phyloP scores from a whole-genome alignment of 129 eudicot genomes.

The Pulicaria dysenterica region DNA sequence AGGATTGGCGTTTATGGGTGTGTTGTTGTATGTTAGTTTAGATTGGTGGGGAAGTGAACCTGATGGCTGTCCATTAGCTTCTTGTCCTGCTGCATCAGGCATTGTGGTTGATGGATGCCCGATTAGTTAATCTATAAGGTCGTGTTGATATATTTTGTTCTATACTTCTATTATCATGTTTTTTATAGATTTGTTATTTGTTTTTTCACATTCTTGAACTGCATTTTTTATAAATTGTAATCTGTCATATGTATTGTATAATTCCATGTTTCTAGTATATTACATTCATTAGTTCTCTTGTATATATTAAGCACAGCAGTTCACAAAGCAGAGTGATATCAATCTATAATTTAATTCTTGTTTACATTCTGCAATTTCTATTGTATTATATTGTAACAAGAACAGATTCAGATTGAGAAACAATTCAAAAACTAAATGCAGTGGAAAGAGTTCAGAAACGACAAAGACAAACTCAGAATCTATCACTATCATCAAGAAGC shows the following conservation, averaged over 20 bases:
- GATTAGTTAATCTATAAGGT: constrained; percentile 19
- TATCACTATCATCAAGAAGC: not conserved
- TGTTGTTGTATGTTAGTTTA: constrained; percentile 57
- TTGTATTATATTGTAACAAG: too few relatives aligned
- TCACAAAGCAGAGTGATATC: too few relatives aligned
- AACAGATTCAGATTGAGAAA: too few relatives aligned
- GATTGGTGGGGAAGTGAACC: constrained; percentile 54
- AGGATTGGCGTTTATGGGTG: constrained; percentile 82
- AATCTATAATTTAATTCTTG: too few relatives aligned
- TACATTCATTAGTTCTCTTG: too few relatives aligned
- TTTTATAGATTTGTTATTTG: constrained; percentile 4
- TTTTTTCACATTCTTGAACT: constrained; percentile 4
- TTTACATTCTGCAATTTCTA: too few relatives aligned
- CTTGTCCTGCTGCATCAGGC: constrained; percentile 72
- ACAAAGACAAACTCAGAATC: too few relatives aligned
- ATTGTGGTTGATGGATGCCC: constrained; percentile 68
- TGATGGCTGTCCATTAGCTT: constrained; percentile 70
- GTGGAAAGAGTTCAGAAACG: not conserved
- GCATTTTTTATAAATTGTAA: not conserved
- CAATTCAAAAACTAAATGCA: too few relatives aligned
- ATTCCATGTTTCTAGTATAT: too few relatives aligned
- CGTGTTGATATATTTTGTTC: not conserved
- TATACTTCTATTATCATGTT: not conserved
- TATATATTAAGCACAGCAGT: too few relatives aligned
- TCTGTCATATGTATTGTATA: not conserved